Evolutionary conservation across 169 alveolate genomes (phyloP), one percentile per base, ranked within the genome.

Genomic region (Perkinsus olseni): DNA sequence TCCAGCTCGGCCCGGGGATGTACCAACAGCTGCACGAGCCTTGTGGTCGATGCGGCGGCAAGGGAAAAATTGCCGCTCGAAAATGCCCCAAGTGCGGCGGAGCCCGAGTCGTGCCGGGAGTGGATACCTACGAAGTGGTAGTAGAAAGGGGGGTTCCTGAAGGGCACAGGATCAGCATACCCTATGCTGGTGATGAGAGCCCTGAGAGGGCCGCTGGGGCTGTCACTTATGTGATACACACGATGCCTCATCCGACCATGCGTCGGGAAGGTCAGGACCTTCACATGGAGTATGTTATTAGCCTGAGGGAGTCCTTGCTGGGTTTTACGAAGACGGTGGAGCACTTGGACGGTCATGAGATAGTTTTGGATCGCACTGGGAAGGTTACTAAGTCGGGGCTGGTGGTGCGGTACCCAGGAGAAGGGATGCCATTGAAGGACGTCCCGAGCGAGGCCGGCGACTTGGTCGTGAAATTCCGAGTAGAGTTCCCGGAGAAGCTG

Each of bases 101-200:
- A 31, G 92, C 96, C 21, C 93, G 96, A 91, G 92, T 94, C 36
- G 93, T 94, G 21, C 93, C 94, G 36, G 97, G 96, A 28, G 92
- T 95, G 93, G 95, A 96, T 91, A 94, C 94, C 37, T 92, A 96
- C 50, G 96, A 95, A 74, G 97, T 96, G 28, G 95, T 94, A 82
- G 93, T 97, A 45, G 98, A 96, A 82, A 96, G 95, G 94, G 98
- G 98, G n/a, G 95, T 96, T 20, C 98, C 98, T 21, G 95, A 97
- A 95, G 96, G 96, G 21, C 97, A 97, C 90, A 95, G 95, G 95
- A 96, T 95, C 91, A 95, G 93, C 38, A 94, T 96, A 62, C 96
- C 94, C 38, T 97, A 96, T 6, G 98, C 96, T 94, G 97, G 98
- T 38, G 98, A 97, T 92, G 98, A 97, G 94, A 94, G 82, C 51